phyloP scores from a whole-genome alignment of 345 rosid genomes.

The Conringia planisiliqua region DNA sequence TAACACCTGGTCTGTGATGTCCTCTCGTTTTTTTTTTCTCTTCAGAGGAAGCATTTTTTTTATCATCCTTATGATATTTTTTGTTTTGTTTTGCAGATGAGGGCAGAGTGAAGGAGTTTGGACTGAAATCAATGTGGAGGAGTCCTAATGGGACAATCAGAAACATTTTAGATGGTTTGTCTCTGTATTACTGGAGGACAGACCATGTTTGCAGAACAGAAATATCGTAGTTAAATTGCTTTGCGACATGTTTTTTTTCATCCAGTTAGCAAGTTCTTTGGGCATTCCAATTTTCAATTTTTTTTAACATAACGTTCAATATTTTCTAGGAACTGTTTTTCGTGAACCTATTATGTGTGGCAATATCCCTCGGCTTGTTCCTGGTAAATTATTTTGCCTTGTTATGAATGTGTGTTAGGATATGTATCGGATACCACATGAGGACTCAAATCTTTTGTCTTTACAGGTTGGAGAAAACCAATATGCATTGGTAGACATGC shows the following conservation, averaged over 20 bases:
- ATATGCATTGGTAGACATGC: constrained; percentile 99
- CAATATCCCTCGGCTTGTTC: constrained; percentile 86
- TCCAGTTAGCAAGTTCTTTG: not conserved
- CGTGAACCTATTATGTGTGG: constrained; percentile 91
- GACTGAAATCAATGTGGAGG: constrained; percentile 88
- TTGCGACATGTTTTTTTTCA: not conserved
- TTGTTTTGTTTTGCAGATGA: constrained; percentile 60
- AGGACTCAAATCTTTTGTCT: constrained; percentile 9
- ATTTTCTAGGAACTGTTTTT: constrained; percentile 77
- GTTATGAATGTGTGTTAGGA: not conserved
- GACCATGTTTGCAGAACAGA: not conserved
- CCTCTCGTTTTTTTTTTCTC: not conserved
- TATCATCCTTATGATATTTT: not conserved
- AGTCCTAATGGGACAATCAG: constrained; percentile 99
- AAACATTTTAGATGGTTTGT: constrained; percentile 89
- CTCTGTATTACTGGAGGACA: not conserved
- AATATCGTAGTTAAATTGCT: not conserved
- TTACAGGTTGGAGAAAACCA: constrained; percentile 88
- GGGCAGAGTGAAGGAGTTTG: constrained; percentile 91
- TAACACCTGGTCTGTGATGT: constrained; percentile 78
- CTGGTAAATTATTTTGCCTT: constrained; percentile 48
- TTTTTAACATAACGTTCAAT: constrained; percentile 25
- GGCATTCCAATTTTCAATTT: not conserved
- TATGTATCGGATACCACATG: not conserved
- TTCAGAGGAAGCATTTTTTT: not conserved